Conservation (phyloP, 2,329 filamentous ascomycete genomes). For the Byssothecium circinans region DNA sequence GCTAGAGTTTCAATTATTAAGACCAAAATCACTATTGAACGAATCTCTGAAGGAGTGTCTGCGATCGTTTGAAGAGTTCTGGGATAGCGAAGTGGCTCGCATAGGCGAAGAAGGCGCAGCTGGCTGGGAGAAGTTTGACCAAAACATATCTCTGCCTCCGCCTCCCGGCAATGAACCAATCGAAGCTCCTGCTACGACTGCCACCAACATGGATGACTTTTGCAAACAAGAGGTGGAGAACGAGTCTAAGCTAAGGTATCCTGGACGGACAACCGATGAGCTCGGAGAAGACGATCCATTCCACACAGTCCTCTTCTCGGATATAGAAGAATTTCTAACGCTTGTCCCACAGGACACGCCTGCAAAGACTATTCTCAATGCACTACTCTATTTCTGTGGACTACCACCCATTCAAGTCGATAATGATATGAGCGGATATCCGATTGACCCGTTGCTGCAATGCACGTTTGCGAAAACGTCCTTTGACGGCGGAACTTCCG, state of each 20-base stretch:
- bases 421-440: slow-evolving; percentile 41
- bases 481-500: slow-evolving; percentile 11
- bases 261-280: slow-evolving; percentile 75
- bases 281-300: slow-evolving; percentile 79
- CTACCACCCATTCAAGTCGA: slow-evolving; percentile 52
- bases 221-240: slow-evolving; percentile 56
- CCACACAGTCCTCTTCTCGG: slow-evolving; percentile 76
- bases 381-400: slow-evolving; percentile 56
- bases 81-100: slow-evolving; percentile 80
- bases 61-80: slow-evolving; percentile 67
- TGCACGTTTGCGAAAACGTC: slow-evolving; percentile 19
- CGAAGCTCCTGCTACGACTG: background rate
- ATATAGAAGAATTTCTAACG: slow-evolving; percentile 67
- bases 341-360: slow-evolving; percentile 42
- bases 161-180: background rate
- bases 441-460: slow-evolving; percentile 58
- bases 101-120: slow-evolving; percentile 72
- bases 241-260: slow-evolving; percentile 56
- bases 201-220: slow-evolving; percentile 17
- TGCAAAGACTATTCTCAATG: slow-evolving; percentile 61
- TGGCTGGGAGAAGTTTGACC: slow-evolving; percentile 66
- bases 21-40: slow-evolving; percentile 46
- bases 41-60: background rate
- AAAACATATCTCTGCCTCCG: slow-evolving; percentile 16
- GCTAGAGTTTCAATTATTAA: slow-evolving; percentile 70